Base-by-base conservation (phyloP, 306 rosid genomes). In the Betula pendula region DNA sequence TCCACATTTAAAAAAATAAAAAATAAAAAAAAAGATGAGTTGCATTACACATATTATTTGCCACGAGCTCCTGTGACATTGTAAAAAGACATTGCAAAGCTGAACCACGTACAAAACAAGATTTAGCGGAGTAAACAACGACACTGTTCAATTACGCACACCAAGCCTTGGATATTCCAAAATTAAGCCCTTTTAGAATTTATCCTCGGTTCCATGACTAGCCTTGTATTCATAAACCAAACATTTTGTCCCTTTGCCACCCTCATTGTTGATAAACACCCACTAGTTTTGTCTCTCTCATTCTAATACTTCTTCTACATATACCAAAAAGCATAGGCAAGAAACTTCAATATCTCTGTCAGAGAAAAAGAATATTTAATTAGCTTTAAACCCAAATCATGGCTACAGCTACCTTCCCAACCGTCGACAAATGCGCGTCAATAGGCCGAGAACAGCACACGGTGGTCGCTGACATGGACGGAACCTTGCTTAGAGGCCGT, bases 391-490 rank as follows among this genome's bases (percentile, higher is more conserved):
- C 7, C 43, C 59, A n/a, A n/a, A 16, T 12, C 68, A 62, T 62
- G 68, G 44, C 68, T 17, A 33, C 11, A 29, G 59, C 20, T n/a
- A 52, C 25, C 0, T 90, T 94, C 81, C 96, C 93, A 10, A 69
- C 87, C 0, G 81, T 92, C 5, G 78, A 77, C 53, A 87, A 85
- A 73, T 94, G 98, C 75, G 12, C 69, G 3, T 87, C 96, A 0
- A 80, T 75, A 0, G 96, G 89, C 2, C 79, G 97, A 5, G 96
- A 94, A 65, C 88, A 85, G 1, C 89, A 92, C 53, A 73, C 94
- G 0, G 94, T 94, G 66, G 98, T 94, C 1, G 87, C 97, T 0
- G 96, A 94, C 84, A 85, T 94, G 96, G 98, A 94, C 29, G 98
- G 96, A 5, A 94, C 98, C 0, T 75, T 94, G 49, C 89, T 94